Conservation (phyloP, 306 rosid genomes). For the Rubus idaeus region DNA sequence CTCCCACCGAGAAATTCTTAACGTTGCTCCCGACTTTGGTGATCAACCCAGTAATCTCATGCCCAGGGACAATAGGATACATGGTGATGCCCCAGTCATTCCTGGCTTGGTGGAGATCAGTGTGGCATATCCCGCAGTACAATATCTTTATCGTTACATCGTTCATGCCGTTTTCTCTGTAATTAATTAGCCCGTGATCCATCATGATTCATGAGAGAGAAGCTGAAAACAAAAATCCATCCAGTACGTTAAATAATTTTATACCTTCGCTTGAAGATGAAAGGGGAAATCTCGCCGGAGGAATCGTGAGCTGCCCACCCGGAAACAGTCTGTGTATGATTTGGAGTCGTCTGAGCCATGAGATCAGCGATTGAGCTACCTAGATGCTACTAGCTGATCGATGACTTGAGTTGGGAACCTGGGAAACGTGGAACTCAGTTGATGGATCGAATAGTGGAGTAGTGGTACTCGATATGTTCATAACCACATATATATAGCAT, state of each 20-base stretch:
- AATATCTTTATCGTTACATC: conserved; percentile 58
- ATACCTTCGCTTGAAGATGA: conserved; percentile 47
- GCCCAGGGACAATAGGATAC: conserved; percentile 85
- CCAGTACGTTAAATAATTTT: not conserved
- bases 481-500: too few species aligned
- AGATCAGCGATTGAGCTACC: not conserved
- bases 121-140: conserved; percentile 83
- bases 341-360: conserved; percentile 65
- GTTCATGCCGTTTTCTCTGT: conserved; percentile 61
- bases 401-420: not conserved
- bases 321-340: conserved; percentile 63
- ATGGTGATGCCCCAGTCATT: conserved; percentile 77
- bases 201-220: too few species aligned
- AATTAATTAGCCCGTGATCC: not conserved
- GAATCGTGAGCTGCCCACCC: conserved; percentile 92
- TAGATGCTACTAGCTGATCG: not conserved
- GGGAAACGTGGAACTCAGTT: not conserved
- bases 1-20: conserved; percentile 58
- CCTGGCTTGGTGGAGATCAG: conserved; percentile 56
- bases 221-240: too few species aligned
- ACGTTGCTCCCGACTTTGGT: conserved; percentile 64
- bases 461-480: too few species aligned
- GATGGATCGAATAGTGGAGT: too few species aligned
- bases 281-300: conserved; percentile 62
- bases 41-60: conserved; percentile 64